These are phyloP conservation scores for Pyricularia pennisetigena DNA, from an alignment of 2,329 filamentous ascomycete genomes.

Conservation along the genomic window DNA sequence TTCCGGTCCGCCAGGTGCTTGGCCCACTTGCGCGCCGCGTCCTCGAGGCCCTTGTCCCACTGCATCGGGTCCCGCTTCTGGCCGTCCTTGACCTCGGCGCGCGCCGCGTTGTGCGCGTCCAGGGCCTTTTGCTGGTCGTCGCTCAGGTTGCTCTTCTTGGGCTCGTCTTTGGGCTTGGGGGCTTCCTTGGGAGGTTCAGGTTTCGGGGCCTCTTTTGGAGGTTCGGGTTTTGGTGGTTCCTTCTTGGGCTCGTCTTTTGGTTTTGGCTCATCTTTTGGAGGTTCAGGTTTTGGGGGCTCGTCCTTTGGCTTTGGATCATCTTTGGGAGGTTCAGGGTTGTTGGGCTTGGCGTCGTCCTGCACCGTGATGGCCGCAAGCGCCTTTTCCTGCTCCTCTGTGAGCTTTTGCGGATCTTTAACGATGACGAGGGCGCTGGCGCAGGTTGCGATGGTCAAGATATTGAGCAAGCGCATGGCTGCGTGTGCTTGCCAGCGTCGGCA, in stretches of 20 bases:
- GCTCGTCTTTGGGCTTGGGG: neutral
- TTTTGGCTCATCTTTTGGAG: too few relatives aligned
- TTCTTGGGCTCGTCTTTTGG: neutral
- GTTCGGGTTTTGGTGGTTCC: neutral
- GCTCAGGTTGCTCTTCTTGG: neutral
- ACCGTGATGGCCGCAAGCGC: neutral
- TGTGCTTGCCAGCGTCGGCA: neutral
- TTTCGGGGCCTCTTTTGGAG: too few relatives aligned
- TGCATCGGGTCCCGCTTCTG: neutral
- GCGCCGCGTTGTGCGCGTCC: neutral
- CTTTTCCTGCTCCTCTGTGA: neutral
- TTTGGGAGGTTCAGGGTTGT: neutral
- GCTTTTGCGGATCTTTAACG: neutral
- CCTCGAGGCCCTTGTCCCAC: constrained; percentile 1
- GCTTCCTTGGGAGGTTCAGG: too few relatives aligned
- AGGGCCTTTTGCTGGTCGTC: constrained; percentile 1
- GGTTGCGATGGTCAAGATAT: neutral
- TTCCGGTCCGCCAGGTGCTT: neutral
- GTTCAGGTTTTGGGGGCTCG: neutral
- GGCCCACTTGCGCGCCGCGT: neutral
- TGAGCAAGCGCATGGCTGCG: neutral
- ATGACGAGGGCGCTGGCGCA: neutral
- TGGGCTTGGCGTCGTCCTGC: neutral
- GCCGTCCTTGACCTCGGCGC: neutral
- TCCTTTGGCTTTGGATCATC: neutral